Evolutionary conservation across 306 rosid species (phyloP), one percentile per base, ranked within the genome.

Genomic region (Dalbergia cochinchinensis): DNA sequence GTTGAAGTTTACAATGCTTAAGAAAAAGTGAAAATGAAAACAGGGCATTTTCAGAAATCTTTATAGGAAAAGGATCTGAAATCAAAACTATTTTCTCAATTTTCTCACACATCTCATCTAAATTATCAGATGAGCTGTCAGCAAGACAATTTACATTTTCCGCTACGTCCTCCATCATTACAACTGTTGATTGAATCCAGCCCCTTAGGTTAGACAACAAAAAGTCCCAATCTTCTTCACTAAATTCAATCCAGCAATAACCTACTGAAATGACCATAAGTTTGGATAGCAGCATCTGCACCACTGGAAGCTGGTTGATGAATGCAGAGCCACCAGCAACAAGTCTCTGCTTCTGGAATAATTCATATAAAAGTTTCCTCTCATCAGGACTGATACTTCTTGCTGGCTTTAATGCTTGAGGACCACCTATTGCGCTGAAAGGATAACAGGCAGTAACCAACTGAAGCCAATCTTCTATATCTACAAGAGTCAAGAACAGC

Each of bases 151-250:
- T 88, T 71, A 92, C 86, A 74, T 81, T 89, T 88, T 95, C 99
- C 53, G 97, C 85, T 48, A 85, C 57, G 81, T 95, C 99, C 86
- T 95, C 99, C 97, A 90, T 90, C 78, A 89, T 62, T 73, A 95
- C 97, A 62, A 83, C 98, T 22, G 83, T 84, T 20, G 97, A 85
- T 85, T 92, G 99, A 86, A 95, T 93, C 97, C 97, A 91, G 48
- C 86, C 73, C 86, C 90, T 89, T 80, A 90, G 68, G 81, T 87
- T 89, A 76, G 91, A 82, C 67, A 89, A 82, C 78, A 91, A 79
- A 70, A 87, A 92, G 82, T 91, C 97, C 97, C 97, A 95, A 83
- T 95, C 99, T 82, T 92, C 97, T 60, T 91, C 89, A 64, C 79
- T 53, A 78, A 95, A 92, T 60, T 92, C 98, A 73, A 85, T 83